These are phyloP conservation scores for Cladosporium sp. DNA, from an alignment of 2,329 filamentous ascomycete species.

Conservation along the genomic window DNA sequence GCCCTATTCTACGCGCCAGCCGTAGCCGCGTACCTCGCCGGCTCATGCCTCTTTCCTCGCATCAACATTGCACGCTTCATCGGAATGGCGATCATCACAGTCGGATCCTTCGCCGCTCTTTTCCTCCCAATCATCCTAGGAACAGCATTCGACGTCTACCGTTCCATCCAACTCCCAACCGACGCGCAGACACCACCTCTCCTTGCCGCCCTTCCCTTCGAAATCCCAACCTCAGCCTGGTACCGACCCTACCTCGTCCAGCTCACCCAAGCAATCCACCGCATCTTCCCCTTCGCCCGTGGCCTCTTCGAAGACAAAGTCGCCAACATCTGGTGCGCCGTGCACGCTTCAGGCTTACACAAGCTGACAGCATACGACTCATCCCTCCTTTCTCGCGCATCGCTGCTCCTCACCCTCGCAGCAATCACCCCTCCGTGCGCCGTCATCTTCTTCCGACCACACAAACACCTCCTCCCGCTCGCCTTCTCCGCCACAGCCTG, in stretches of 20 bases:
- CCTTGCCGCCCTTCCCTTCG: conserved; percentile 58
- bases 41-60: conserved; percentile 74
- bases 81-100: conserved; percentile 69
- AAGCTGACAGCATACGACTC: conserved; percentile 76
- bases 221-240: conserved; percentile 58
- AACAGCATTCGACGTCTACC: conserved; percentile 63
- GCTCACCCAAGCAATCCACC: conserved; percentile 76
- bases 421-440: conserved; percentile 76
- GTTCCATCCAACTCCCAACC: conserved; percentile 58
- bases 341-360: conserved; percentile 69
- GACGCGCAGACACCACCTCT: conserved; percentile 46
- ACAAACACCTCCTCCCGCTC: conserved; percentile 70
- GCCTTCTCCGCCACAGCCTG: conserved; percentile 82
- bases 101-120: conserved; percentile 68
- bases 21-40: conserved; percentile 87
- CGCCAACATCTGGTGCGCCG: conserved; percentile 94
- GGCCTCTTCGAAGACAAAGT: conserved; percentile 98
- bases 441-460: conserved; percentile 73
- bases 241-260: conserved; percentile 76
- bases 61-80: conserved; percentile 66
- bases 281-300: conserved; percentile 94
- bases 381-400: conserved; percentile 68
- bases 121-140: conserved; percentile 72
- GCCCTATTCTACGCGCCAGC: conserved; percentile 93
- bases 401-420: conserved; percentile 68